A percentile compares a stretch with the other conserved stretches of the same genome.
Evolutionary conservation across 805 yeast species (phyloP).

Genomic region (Ogataea polymorpha): DNA sequence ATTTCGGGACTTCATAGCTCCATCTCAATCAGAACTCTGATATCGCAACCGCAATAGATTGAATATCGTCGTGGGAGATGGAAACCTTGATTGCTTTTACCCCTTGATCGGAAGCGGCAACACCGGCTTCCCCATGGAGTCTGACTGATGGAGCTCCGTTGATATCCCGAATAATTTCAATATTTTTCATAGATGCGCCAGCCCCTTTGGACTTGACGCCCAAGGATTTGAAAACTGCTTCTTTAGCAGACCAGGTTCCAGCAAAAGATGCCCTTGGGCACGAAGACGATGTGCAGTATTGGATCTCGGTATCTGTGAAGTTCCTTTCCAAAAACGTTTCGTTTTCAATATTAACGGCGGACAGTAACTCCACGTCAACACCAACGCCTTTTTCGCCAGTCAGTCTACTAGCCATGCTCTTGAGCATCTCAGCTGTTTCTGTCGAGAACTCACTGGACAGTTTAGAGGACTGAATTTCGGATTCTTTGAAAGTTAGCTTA

Average conservation of each 20-base stretch:
- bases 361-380: conserved; percentile 91
- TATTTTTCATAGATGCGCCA: conserved; percentile 89
- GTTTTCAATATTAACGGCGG: conserved; percentile 79
- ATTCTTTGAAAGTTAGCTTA: conserved; percentile 45
- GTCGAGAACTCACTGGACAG: conserved; percentile 48
- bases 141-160: conserved; percentile 82
- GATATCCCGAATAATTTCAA: conserved; percentile 73
- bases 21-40: conserved; percentile 34
- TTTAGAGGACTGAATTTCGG: conserved; percentile 44
- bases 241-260: conserved; percentile 99
- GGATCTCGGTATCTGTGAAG: conserved; percentile 78
- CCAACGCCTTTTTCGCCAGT: conserved; percentile 73
- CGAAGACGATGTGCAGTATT: conserved; percentile 72
- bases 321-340: conserved; percentile 89
- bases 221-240: conserved; percentile 95
- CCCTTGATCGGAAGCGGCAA: conserved; percentile 69
- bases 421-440: conserved; percentile 63
- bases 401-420: conserved; percentile 46
- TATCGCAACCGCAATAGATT: conserved; percentile 96
- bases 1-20: background rate
- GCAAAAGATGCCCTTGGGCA: conserved; percentile 87
- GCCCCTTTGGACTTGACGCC: conserved; percentile 90
- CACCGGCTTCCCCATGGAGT: conserved; percentile 72
- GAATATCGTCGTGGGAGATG: conserved; percentile 94
- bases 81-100: conserved; percentile 75